These are phyloP conservation scores for Vaccinium macrocarpon DNA, from an alignment of 148 eudicot genomes.

Conservation along the genomic window DNA sequence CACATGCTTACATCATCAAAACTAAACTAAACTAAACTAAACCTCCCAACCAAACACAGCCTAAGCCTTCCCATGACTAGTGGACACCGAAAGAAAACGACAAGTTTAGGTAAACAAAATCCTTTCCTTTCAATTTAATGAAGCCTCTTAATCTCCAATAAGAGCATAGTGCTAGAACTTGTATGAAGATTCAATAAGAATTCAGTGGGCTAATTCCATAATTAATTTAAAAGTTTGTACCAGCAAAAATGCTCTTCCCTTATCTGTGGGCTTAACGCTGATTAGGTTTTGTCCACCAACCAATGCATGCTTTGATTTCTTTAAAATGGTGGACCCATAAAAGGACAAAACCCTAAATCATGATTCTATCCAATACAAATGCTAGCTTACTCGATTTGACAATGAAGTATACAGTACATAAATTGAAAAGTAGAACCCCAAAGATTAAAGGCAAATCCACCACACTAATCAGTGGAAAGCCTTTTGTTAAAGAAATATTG, in stretches of 20 bases:
- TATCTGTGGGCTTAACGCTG: conserved; percentile 18
- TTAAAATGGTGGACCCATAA: too few relatives aligned
- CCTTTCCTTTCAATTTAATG: conserved; percentile 23
- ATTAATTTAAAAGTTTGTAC: too few relatives aligned
- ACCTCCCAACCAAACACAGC: too few relatives aligned
- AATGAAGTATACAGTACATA: neutral
- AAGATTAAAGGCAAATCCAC: conserved; percentile 21
- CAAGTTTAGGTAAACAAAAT: conserved; percentile 26
- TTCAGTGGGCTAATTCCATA: conserved; percentile 15
- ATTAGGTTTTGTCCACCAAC: neutral
- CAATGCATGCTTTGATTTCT: neutral
- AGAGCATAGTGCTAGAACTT: conserved; percentile 15
- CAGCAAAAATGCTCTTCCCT: neutral
- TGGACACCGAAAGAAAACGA: neutral
- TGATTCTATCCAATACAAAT: neutral
- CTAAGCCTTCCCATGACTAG: neutral
- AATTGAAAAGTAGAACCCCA: neutral
- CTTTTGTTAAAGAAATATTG: neutral
- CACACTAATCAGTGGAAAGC: conserved; percentile 28
- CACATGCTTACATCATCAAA: too few relatives aligned
- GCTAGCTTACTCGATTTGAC: conserved; percentile 2
- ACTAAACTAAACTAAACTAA: too few relatives aligned
- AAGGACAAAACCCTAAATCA: neutral
- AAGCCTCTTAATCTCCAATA: conserved; percentile 20
- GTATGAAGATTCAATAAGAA: neutral